phyloP scores from a whole-genome alignment of 2,329 filamentous ascomycete genomes.

The Fusarium sp. region DNA sequence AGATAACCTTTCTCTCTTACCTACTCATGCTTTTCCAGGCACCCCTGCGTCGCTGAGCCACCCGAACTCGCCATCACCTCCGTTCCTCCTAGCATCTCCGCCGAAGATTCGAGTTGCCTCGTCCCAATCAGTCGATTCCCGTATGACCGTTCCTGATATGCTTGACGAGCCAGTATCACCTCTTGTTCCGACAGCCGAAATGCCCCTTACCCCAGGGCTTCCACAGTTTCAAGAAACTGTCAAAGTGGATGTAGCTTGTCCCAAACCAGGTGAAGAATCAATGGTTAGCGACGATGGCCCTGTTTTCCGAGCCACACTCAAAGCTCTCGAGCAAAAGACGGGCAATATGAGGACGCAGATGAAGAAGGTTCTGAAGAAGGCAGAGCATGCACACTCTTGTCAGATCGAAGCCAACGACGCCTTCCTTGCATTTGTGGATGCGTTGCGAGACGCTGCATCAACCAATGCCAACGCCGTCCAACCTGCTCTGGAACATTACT shows the following conservation, averaged over 20 bases:
- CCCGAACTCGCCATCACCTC: slow-evolving; percentile 77
- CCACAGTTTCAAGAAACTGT: slow-evolving; percentile 64
- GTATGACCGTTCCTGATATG: slow-evolving; percentile 78
- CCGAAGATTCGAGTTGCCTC: slow-evolving; percentile 87
- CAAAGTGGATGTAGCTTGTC: slow-evolving; percentile 89
- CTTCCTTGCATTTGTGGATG: slow-evolving; percentile 84
- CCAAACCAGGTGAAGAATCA: slow-evolving; percentile 87
- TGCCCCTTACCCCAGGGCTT: slow-evolving; percentile 46
- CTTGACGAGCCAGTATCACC: slow-evolving; percentile 71
- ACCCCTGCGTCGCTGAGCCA: slow-evolving; percentile 62
- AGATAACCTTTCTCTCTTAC: slow-evolving; percentile 4
- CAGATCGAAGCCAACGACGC: slow-evolving; percentile 90
- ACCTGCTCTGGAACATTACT: slow-evolving; percentile 96
- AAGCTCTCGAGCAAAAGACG: slow-evolving; percentile 95
- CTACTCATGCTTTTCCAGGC: slow-evolving; percentile 55
- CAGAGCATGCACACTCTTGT: slow-evolving; percentile 86
- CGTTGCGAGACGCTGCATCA: slow-evolving; percentile 85
- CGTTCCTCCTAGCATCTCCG: slow-evolving; percentile 79
- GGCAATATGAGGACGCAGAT: slow-evolving; percentile 93
- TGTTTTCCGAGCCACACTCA: slow-evolving; percentile 95
- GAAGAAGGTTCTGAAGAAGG: slow-evolving; percentile 95
- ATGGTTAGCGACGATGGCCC: slow-evolving; percentile 91
- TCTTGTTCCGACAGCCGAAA: slow-evolving; percentile 57
- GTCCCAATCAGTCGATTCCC: slow-evolving; percentile 85
- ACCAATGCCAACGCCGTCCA: slow-evolving; percentile 98